A percentile compares a stretch with the other conserved stretches of the same genome.
Conservation (phyloP, 148 eudicot species). For the Amaranthus cruentus region DNA sequence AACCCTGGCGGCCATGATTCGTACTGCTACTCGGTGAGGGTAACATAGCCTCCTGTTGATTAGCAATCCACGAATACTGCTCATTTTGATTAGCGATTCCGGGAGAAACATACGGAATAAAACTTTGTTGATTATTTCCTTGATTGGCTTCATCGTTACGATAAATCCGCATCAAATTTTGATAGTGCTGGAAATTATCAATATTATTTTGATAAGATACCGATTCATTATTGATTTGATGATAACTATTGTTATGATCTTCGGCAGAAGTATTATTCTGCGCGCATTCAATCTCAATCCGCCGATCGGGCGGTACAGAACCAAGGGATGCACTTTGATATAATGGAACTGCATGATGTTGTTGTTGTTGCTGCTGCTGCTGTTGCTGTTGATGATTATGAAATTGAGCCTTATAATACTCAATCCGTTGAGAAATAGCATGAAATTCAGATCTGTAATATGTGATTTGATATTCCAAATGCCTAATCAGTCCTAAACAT, state of each 20-base stretch:
- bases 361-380: background rate
- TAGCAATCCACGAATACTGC: slow-evolving; percentile 32
- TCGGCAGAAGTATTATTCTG: background rate
- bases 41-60: slow-evolving; percentile 27
- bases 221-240: background rate
- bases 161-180: slow-evolving; percentile 22
- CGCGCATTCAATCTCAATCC: background rate
- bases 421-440: slow-evolving; percentile 55
- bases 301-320: background rate
- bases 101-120: background rate
- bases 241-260: background rate
- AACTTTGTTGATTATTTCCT: slow-evolving; percentile 1
- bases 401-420: slow-evolving; percentile 42
- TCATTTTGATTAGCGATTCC: slow-evolving; percentile 16
- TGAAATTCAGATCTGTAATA: slow-evolving; percentile 46
- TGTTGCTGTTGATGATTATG: slow-evolving; percentile 17
- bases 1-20: slow-evolving; percentile 13
- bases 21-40: slow-evolving; percentile 27
- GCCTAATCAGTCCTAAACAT: slow-evolving; percentile 48
- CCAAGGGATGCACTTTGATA: no score
- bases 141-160: slow-evolving; percentile 16
- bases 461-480: slow-evolving; percentile 43
- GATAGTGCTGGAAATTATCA: slow-evolving; percentile 15
- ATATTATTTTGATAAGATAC: background rate
- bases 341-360: background rate